Base-by-base conservation (phyloP, 306 rosid species). In the Fagus sylvatica region DNA sequence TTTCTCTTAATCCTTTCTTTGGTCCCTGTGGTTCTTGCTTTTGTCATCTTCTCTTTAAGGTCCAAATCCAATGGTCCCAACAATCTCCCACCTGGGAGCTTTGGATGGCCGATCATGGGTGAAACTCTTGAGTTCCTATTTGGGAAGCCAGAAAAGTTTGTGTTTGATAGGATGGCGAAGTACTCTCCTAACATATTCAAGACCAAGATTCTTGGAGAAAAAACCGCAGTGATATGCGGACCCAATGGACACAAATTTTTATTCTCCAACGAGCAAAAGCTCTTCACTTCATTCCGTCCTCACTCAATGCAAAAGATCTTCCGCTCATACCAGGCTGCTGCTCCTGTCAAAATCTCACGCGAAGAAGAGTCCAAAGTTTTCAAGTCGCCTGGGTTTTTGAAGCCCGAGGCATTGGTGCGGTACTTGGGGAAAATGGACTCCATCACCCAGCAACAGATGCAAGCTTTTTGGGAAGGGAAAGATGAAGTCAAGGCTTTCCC, bases 81-180 rank as follows among this genome's bases (percentile, higher is more conserved):
- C 74, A 83, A 28, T 69, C 82, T 88, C 30, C 92, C 94, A 30
- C 94, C 88, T 8, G 94, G 92, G 40, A 88, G 77, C 70, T 82
- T 86, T 83, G 96, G 93, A 5, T 90, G 86, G 90, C 96, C 96
- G 2, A 19, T 88, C 15, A 57, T 87, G 32, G 91, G 91, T 13
- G 96, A 88, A 65, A 77, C 87, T 13, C 61, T 77, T 42, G 89
- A 85, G 76, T 73, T 90, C 75, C 59, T 86, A 53, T 90, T 83
- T 67, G 80, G 82, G 5, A 79, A 85, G 64, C 84, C 80, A 19
- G 86, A 87, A 49, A 34, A 76, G 4, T 88, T 88, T 57, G 80
- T 90, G 53, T 74, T 74, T 78, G 69, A 79, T 76, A 90, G 85
- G 70, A 30, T 43, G 69, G 56, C 46, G 48, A 90, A 81, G 76